Evolutionary conservation across 768 basidiomycete species (phyloP).

Genomic region (Chiua virens): DNA sequence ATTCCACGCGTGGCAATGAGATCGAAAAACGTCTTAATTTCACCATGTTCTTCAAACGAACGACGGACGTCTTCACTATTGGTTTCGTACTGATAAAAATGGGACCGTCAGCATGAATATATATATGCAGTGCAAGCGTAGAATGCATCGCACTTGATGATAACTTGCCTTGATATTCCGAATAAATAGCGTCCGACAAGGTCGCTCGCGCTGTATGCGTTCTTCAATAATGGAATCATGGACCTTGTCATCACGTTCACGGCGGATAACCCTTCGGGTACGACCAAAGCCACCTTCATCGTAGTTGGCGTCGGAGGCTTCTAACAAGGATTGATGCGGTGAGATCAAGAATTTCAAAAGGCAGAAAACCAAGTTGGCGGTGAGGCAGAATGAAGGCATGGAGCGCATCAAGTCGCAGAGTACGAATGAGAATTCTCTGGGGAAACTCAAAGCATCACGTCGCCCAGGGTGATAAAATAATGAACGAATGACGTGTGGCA

Average conservation of each 20-base stretch:
- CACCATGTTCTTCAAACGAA: slow-evolving; percentile 90
- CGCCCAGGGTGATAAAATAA: slow-evolving; percentile 20
- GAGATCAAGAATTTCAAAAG: slow-evolving; percentile 51
- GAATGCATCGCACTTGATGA: slow-evolving; percentile 11
- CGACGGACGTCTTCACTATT: slow-evolving; percentile 80
- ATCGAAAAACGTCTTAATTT: slow-evolving; percentile 97
- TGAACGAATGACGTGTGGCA: slow-evolving; percentile 17
- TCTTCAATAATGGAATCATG: slow-evolving; percentile 93
- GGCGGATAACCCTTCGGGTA: slow-evolving; percentile 53
- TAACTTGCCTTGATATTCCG: slow-evolving; percentile 95
- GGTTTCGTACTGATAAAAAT: slow-evolving; percentile 72
- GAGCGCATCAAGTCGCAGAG: slow-evolving; percentile 41
- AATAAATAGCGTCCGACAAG: slow-evolving; percentile 94
- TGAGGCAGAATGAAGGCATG: slow-evolving; percentile 44
- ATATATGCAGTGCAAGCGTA: slow-evolving; percentile 5
- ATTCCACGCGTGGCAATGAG: slow-evolving; percentile 94
- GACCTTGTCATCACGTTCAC: slow-evolving; percentile 85
- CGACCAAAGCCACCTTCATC: slow-evolving; percentile 53
- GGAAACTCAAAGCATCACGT: slow-evolving; percentile 29
- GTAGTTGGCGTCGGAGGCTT: slow-evolving; percentile 58
- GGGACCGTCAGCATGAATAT: slow-evolving; percentile 12
- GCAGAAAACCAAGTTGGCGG: slow-evolving; percentile 39
- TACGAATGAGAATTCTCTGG: slow-evolving; percentile 16
- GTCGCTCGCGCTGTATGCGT: slow-evolving; percentile 89
- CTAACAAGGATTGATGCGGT: slow-evolving; percentile 49